Base-by-base conservation (phyloP, 2,329 filamentous ascomycete genomes). In the Leptographium procerum region DNA sequence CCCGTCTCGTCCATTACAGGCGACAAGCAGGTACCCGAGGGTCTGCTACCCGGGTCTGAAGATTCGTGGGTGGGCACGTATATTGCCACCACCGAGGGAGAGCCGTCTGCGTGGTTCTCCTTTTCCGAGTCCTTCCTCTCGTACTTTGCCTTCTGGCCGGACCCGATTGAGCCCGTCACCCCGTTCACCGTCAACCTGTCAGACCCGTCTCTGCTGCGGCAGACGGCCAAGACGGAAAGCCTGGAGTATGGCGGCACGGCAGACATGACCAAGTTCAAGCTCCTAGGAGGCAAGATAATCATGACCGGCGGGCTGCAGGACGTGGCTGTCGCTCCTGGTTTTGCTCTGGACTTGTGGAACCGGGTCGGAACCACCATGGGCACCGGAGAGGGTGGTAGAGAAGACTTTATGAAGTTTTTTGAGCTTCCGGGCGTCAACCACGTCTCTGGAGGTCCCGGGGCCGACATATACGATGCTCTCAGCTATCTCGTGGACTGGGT, bases 1-100 rank as follows among this genome's bases (percentile, higher is more conserved):
- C 65, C 63, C 55, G 43, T 56, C 33, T 69, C 73, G 57, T 19
- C 22, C 4, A n/a, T 14, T 4, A 63, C 64, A 8, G 75, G 73
- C 1, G 65, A 67, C 52, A 65, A 55, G 34, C 52, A 69, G 61
- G 74, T 70, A 8, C 73, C 71, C 59, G 71, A 71, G 58, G 75
- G 68, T 61, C 75, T 75, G 67, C 77, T 70, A 58, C 66, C 80
- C 43, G 73, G 77, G 11, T 72, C 79, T 36, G 84, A 74, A 59
- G 56, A 62, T 13, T 10, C 52, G 5, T 55, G 52, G 52, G 34
- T 55, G 19, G 52, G 52, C 52, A 55, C 52, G 3, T 55, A 55
- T 24, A 55, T 55, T 55, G 34, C 52, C 24, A 55, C 34, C 34
- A 45, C 34, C 6, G 8, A 22, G 4, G 52, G 52, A 5, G 36